Conservation (phyloP, 2,329 filamentous ascomycete genomes). For the Cercospora canescens region DNA sequence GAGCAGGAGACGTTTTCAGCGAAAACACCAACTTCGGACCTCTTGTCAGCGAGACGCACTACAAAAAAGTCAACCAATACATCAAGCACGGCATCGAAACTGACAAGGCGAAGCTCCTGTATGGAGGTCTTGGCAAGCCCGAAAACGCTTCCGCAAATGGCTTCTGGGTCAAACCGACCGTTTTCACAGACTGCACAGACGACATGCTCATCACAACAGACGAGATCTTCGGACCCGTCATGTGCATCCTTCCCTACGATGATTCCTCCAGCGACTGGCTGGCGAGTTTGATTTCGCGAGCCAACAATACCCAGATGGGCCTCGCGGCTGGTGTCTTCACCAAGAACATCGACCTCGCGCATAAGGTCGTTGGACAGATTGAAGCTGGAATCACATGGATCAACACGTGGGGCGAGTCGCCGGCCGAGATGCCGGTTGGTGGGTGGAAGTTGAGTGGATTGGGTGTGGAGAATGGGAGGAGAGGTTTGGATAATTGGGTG, state of each 20-base stretch:
- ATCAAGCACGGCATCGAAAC: constrained; percentile 71
- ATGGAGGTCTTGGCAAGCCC: constrained; percentile 56
- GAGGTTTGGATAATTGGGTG: constrained; percentile 78
- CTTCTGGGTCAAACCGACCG: constrained; percentile 82
- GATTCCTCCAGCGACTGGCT: constrained; percentile 45
- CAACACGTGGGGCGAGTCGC: constrained; percentile 90
- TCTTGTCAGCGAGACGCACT: constrained; percentile 71
- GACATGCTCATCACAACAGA: constrained; percentile 76
- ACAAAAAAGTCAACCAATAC: constrained; percentile 75
- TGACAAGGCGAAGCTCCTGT: constrained; percentile 72
- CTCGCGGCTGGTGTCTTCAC: constrained; percentile 85
- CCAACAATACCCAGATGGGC: constrained; percentile 75
- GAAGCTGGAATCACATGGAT: constrained; percentile 90
- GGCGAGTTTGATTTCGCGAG: constrained; percentile 68
- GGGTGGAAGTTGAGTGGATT: constrained; percentile 91
- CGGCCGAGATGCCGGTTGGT: constrained; percentile 88
- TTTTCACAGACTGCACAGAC: constrained; percentile 85
- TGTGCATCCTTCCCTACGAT: constrained; percentile 75
- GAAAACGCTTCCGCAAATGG: constrained; percentile 55
- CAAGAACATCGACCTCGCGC: constrained; percentile 70
- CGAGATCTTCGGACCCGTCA: constrained; percentile 88
- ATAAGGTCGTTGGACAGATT: constrained; percentile 68
- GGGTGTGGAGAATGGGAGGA: constrained; percentile 81
- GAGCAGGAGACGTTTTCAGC: constrained; percentile 72
- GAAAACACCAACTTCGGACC: constrained; percentile 79